phyloP scores from a whole-genome alignment of 2,329 filamentous ascomycete species.

The Ophiostoma populinum region DNA sequence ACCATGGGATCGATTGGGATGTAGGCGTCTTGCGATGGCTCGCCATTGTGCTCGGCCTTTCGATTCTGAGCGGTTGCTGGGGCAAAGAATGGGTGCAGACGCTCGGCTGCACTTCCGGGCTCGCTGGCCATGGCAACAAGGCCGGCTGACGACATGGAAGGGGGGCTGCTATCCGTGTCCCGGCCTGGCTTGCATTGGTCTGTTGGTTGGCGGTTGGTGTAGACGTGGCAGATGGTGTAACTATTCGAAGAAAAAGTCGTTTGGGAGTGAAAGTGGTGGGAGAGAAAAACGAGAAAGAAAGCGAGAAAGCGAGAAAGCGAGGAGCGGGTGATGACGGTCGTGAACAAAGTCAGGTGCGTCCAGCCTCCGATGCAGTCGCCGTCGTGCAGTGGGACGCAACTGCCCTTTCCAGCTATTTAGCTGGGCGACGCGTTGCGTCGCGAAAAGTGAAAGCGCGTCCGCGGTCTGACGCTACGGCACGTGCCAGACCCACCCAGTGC shows the following conservation, averaged over 20 bases:
- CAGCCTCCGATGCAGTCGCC: no score
- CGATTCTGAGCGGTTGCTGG: constrained; percentile 11
- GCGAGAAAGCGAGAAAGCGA: no score
- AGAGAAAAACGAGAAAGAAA: no score
- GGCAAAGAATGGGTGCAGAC: constrained; percentile 38
- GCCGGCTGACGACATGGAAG: constrained; percentile 26
- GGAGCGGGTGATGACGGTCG: no score
- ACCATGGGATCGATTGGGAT: neutral
- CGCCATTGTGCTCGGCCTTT: neutral
- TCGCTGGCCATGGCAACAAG: constrained; percentile 28
- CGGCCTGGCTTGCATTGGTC: no score
- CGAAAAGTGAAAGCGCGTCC: constrained; percentile 6
- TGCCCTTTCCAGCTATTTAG: constrained; percentile 7
- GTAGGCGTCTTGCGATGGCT: constrained; percentile 2
- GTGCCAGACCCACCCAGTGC: no score
- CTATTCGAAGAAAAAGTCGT: no score
- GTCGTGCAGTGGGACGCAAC: constrained; percentile 4
- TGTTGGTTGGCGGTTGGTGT: no score
- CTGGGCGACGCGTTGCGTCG: constrained; percentile 6
- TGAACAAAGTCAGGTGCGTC: no score
- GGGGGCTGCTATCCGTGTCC: no score
- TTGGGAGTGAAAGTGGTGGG: no score
- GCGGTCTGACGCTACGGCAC: constrained; percentile 4
- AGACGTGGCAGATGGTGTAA: no score
- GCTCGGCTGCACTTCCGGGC: constrained; percentile 21